Evolutionary conservation across 2,329 filamentous ascomycete genomes (phyloP), one percentile per base, ranked within the genome.

Genomic region (Verticillium longisporum): DNA sequence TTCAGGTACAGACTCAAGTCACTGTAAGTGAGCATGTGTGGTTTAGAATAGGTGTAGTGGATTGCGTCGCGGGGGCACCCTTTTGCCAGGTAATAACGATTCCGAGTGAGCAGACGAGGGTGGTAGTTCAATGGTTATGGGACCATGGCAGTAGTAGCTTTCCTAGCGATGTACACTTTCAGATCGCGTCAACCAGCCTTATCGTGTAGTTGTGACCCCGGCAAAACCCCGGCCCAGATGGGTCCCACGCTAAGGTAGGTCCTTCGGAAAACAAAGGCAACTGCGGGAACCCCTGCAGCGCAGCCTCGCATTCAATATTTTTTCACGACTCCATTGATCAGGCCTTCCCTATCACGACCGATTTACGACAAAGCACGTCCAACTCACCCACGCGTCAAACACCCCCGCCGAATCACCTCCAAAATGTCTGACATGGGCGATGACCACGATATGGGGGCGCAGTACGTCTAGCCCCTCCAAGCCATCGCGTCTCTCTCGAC

Each of bases 391-490:
- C n/a, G 33, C 55, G 55, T 11, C 32, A 32, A 31, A 7, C 41
- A 45, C 41, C 33, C 26, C 21, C 15, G 55, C 54, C 31, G 15
- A 38, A 3, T 53, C 45, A 53, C 37, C 36, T 45, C 37, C 57
- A 76, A 61, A 21, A 91, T 92, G 89, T 92, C 88, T 75, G 88
- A 91, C 77, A 88, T 87, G 77, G 88, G 86, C 68, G 85, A 88
- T 70, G 84, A 88, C 68, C 85, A 86, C 66, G 83, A 80, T 68
- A 83, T 80, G 67, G 82, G 78, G 68, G 81, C 45, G 45, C 7
- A 53, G 45, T 53, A 53, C 45, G 45, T 53, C 45, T 21, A 53
- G 45, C 45, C 45, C 45, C 45, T 53, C 45, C 18, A 53, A 53
- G 45, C 45, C 45, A 53, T 18, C 34, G 55, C 34, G 32, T 36